Percentiles rank a stretch among this genome's conserved stretches.
phyloP scores from a whole-genome alignment of 2,329 filamentous ascomycete genomes.

The Sclerotinia spermophila region DNA sequence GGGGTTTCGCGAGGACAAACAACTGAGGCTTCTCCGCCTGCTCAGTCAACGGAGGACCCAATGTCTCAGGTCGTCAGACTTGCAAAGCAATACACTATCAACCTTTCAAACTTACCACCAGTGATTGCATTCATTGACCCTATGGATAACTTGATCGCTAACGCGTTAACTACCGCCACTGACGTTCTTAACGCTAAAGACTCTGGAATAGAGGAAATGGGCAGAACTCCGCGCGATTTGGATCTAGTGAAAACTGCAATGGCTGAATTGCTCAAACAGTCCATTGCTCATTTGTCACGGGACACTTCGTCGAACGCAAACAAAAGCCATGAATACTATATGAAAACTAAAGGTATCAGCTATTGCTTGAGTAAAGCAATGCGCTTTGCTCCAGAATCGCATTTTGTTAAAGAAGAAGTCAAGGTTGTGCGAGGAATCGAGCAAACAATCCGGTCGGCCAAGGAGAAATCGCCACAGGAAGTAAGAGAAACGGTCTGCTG shows the following conservation, averaged over 20 bases:
- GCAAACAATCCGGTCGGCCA: neutral
- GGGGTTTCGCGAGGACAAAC: neutral
- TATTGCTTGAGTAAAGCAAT: no score
- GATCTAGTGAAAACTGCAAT: neutral
- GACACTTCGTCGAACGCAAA: neutral
- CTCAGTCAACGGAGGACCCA: neutral
- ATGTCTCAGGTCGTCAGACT: neutral
- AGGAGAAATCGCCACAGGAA: neutral
- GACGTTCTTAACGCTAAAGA: neutral
- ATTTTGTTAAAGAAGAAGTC: neutral
- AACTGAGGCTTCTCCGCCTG: no score
- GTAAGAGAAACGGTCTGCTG: no score
- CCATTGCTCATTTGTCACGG: neutral
- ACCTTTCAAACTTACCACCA: neutral
- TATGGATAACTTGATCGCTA: accelerated
- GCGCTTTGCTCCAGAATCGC: neutral
- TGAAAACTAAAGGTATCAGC: accelerated
- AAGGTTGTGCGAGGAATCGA: neutral
- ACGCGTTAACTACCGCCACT: accelerated
- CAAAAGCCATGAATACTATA: neutral
- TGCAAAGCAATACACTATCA: neutral
- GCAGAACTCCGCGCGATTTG: neutral
- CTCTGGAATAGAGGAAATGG: neutral
- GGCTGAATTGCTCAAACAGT: neutral
- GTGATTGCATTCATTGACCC: accelerated